Evolutionary conservation across 768 basidiomycete species (phyloP).

Genomic region (Amanita muscaria): DNA sequence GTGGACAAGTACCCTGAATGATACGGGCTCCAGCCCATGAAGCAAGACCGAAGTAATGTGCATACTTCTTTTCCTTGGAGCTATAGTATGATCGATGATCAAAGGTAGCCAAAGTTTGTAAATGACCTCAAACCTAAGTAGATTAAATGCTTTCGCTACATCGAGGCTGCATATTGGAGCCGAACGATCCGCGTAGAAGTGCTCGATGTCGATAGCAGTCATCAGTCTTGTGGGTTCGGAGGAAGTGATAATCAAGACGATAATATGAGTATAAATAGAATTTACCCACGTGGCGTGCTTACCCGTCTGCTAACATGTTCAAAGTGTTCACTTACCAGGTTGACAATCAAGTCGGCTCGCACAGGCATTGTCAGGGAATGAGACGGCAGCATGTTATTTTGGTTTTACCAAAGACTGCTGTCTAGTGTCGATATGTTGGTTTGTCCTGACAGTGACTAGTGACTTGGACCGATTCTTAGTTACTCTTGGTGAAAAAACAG

Average conservation of each 20-base stretch:
- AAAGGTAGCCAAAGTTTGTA: slow-evolving; percentile 8
- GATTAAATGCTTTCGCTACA: slow-evolving; percentile 59
- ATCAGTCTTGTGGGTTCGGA: slow-evolving; percentile 15
- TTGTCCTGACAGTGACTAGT: too few species aligned
- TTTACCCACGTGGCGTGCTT: too few species aligned
- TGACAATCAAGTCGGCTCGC: too few species aligned
- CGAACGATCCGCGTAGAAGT: slow-evolving; percentile 66
- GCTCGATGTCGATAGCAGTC: slow-evolving; percentile 36
- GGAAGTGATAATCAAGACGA: neutral
- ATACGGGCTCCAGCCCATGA: slow-evolving; percentile 82
- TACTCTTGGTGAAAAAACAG: too few species aligned
- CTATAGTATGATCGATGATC: slow-evolving; percentile 26
- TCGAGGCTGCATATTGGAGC: slow-evolving; percentile 72
- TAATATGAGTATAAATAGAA: neutral
- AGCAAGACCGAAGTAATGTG: slow-evolving; percentile 61
- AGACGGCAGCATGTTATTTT: too few species aligned
- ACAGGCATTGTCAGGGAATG: too few species aligned
- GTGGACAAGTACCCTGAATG: slow-evolving; percentile 45
- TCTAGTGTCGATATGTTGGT: too few species aligned
- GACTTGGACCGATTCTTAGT: too few species aligned
- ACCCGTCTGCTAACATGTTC: too few species aligned
- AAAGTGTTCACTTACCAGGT: too few species aligned
- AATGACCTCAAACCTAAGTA: slow-evolving; percentile 40
- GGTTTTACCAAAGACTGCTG: too few species aligned
- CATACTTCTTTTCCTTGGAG: slow-evolving; percentile 68